These are phyloP conservation scores for Daedaleopsis nitida DNA, from an alignment of 768 basidiomycete genomes.

Conservation along the genomic window DNA sequence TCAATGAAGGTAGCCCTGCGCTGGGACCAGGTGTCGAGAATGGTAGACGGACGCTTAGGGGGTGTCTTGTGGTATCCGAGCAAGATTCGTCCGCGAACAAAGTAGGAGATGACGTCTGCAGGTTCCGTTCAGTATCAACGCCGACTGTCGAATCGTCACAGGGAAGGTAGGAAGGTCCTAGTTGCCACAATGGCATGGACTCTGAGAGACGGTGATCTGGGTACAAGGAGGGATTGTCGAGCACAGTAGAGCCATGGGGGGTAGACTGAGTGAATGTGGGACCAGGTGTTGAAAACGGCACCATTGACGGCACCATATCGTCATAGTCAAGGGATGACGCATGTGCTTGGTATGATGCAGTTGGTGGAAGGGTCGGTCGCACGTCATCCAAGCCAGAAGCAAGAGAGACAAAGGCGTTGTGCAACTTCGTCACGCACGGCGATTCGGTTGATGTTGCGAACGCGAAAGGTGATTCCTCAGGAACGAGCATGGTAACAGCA, in stretches of 20 bases:
- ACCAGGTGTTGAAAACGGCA: neutral
- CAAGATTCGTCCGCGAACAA: too few species aligned
- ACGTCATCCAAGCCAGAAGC: neutral
- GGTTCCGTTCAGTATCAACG: too few species aligned
- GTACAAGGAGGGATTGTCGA: too few species aligned
- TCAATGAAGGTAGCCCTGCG: neutral
- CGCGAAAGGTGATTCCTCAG: slow-evolving; percentile 12
- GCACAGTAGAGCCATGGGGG: neutral
- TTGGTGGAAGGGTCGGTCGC: neutral
- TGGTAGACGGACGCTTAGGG: neutral
- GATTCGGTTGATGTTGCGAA: neutral
- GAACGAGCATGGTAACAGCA: neutral
- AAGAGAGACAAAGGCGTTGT: neutral
- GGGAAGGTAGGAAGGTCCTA: too few species aligned
- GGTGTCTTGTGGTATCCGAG: neutral
- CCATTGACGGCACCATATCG: neutral
- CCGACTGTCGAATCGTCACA: neutral
- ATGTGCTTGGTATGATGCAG: neutral
- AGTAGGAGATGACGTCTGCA: too few species aligned
- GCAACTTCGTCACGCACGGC: neutral
- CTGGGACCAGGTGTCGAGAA: slow-evolving; percentile 29
- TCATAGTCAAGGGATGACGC: neutral
- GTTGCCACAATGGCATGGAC: too few species aligned
- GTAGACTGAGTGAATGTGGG: neutral
- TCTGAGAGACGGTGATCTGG: too few species aligned